phyloP scores from a whole-genome alignment of 805 yeast species.

The Lipomyces mesembrius region DNA sequence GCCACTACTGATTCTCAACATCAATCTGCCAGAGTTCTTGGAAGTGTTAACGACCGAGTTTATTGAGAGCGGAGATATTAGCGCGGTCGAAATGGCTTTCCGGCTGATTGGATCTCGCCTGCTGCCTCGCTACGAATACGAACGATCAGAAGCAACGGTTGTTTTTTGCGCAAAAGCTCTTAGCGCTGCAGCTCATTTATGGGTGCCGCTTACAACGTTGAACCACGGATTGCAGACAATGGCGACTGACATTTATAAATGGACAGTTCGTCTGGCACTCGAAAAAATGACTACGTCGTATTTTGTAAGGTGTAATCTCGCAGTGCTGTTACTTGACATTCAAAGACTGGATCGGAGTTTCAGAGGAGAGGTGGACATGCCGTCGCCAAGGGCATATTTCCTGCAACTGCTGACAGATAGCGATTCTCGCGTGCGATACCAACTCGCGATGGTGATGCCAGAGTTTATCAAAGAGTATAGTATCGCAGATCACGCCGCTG shows the following conservation, averaged over 20 bases:
- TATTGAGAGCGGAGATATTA: neutral
- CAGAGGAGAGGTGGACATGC: neutral
- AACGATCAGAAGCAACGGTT: conserved; percentile 28
- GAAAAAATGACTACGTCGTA: conserved; percentile 7
- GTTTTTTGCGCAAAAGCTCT: conserved; percentile 11
- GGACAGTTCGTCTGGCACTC: conserved; percentile 7
- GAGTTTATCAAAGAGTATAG: conserved; percentile 1
- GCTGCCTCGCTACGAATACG: conserved; percentile 26
- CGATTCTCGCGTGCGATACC: conserved; percentile 14
- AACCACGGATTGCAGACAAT: neutral
- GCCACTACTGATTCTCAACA: neutral
- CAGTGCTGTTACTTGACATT: conserved; percentile 9
- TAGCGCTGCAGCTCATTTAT: neutral
- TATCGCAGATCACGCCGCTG: conserved; percentile 1
- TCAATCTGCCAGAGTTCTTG: neutral
- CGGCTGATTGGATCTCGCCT: conserved; percentile 18
- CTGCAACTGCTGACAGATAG: conserved; percentile 11
- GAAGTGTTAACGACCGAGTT: neutral
- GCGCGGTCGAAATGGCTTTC: neutral
- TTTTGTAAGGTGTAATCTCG: conserved; percentile 2
- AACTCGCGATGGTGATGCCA: neutral
- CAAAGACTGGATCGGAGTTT: neutral
- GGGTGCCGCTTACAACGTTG: conserved; percentile 7
- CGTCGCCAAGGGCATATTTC: conserved; percentile 15
- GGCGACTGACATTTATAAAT: conserved; percentile 9